Evolutionary conservation across 768 basidiomycete species (phyloP), one percentile per base, ranked within the genome.

Genomic region (Suillus sp.): DNA sequence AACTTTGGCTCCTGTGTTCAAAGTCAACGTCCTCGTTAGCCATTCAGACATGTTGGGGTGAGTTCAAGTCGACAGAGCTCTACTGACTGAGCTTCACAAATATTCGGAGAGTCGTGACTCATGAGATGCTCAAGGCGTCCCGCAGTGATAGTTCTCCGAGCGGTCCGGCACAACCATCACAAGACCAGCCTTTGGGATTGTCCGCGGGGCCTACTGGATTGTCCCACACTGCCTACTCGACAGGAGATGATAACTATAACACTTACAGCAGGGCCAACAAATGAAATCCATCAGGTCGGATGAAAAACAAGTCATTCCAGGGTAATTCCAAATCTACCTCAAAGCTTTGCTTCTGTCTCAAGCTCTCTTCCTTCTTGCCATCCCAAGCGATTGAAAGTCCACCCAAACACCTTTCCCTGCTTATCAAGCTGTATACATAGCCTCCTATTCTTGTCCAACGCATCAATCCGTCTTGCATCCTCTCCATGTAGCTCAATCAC

Each of bases 381-480:
- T 6, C 80, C 80, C 47, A 81, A 66, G 56, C 78, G 74, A 59
- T 79, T 81, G 45, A 78, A 78, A 34, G 77, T 79, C 82, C 81
- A 83, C 6, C 80, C 81, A 55, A 78, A 74, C 4, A 79, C 75
- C n/a, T 67, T 74, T 18, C 75, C 78, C 16, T 74, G 40, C 20
- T 53, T 38, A 37, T 66, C 43, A 34, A 50, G 22, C n/a, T 27
- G 56, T 64, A 74, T 75, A 66, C 77, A 78, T 20, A 77, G 62
- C 16, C 77, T 74, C 61, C 74, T 59, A 45, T 71, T 69, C 59
- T 74, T 77, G 58, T 78, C 74, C 35, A 79, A 69, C 27, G 69
- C 69, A 62, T 70, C 68, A 58, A 78, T 72, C 18, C 68, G 67
- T 55, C 67, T 67, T 35, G 79, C 71, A 63, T 81, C 78, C 32